A percentile compares a stretch with the other conserved stretches of the same genome.
Conservation (phyloP, 257 asterid genomes). For the Coffea eugenioides region DNA sequence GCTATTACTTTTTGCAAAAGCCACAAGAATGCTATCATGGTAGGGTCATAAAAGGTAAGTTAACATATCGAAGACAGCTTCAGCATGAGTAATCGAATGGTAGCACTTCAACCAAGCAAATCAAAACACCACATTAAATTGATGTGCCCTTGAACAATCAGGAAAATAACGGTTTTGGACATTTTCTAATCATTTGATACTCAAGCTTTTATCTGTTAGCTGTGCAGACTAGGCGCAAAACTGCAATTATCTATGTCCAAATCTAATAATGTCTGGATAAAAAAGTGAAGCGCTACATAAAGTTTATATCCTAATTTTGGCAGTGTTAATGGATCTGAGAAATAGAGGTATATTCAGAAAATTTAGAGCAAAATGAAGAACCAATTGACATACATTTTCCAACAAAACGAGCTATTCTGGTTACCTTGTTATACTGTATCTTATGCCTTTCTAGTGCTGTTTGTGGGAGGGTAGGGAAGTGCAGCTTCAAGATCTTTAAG, state of each 20-base stretch:
- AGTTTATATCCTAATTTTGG: not conserved
- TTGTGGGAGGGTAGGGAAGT: conserved; percentile 83
- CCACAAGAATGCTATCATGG: not conserved
- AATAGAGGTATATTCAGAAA: not conserved
- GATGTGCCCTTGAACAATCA: not conserved
- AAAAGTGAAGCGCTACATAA: not conserved
- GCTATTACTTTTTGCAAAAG: not conserved
- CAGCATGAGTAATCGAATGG: not conserved
- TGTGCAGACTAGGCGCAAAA: not conserved
- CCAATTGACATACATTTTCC: not conserved
- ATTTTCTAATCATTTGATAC: not conserved
- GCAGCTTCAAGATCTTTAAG: conserved; percentile 64
- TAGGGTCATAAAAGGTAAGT: not conserved
- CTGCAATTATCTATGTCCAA: not conserved
- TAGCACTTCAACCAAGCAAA: not conserved
- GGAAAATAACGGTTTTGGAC: not conserved
- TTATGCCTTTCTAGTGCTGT: conserved; percentile 72
- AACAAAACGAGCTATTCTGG: not conserved
- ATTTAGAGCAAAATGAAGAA: not conserved
- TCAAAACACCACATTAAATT: not conserved
- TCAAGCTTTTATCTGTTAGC: not conserved
- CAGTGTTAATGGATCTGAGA: not conserved
- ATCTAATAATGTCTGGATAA: not conserved
- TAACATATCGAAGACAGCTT: not conserved
- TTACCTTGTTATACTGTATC: conserved; percentile 88